Base-by-base conservation (phyloP, 2,329 filamentous ascomycete species). In the Myrmaecium sp. region DNA sequence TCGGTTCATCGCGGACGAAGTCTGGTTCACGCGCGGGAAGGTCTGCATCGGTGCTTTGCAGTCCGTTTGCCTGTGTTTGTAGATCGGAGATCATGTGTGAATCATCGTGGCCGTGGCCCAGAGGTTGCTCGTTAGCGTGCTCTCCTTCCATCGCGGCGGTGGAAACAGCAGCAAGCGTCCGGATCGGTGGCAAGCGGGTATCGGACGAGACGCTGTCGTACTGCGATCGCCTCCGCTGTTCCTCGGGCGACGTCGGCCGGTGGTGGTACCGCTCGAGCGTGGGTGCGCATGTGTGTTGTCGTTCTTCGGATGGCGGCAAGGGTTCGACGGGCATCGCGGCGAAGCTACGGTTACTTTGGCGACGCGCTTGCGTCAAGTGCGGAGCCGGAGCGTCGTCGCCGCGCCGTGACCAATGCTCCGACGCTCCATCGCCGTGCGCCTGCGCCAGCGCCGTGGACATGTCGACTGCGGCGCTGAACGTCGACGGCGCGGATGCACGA, bases 251-350 rank as follows among this genome's bases (percentile, higher is more conserved):
- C 19, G 46, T 45, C 20, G 55, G 56, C 23, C 48, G 47, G 34
- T 59, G 51, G 33, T 57, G 56, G 37, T 60, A 60, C 24, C 58
- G 56, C 14, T 60, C 54, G 23, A 61, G 49, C 2, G 57, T 55
- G 4, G 58, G 57, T 14, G 57, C 60, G 18, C 23, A 24, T 12
- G n/a, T n/a, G 40, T 44, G 51, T 14, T 48, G 43, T 14, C 42
- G 40, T 25, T 33, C 38, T 6, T 49, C 42, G 14, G 42, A 30
- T 27, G 53, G 51, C 29, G 52, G 48, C 27, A 46, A 45, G 7
- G 55, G 47, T 36, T 57, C 51, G 21, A 56, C 45, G 17, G 47
- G 44, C 29, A 47, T 46, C 32, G 41, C 42, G 36, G 41, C 38
- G 27, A 34, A 36, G 32, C 39, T 39, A 31, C 49, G 48, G 36